phyloP scores from a whole-genome alignment of 495 filamentous ascomycete species.

The Talaromyces nanjingensis region DNA sequence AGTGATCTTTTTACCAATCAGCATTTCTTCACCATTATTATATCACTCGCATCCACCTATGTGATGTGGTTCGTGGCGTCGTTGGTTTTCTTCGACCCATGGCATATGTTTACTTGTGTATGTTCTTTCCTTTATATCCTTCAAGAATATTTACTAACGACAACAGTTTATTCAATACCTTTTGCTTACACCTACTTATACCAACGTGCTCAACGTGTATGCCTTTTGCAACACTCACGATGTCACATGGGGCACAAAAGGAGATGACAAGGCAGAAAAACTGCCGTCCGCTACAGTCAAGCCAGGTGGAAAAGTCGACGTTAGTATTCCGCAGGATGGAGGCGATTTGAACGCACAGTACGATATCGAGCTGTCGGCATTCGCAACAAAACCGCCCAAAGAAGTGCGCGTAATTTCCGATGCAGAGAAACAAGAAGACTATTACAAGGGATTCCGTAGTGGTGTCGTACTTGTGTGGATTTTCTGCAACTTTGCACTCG shows the following conservation, averaged over 20 bases:
- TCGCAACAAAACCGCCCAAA: slow-evolving; percentile 62
- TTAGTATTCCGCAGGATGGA: slow-evolving; percentile 83
- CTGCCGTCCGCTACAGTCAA: slow-evolving; percentile 76
- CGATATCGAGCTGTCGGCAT: slow-evolving; percentile 73
- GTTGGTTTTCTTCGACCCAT: slow-evolving; percentile 95
- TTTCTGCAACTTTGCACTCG: slow-evolving; percentile 87
- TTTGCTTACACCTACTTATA: slow-evolving; percentile 87
- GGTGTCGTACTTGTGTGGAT: slow-evolving; percentile 93
- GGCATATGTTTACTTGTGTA: slow-evolving; percentile 93
- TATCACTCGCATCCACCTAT: slow-evolving; percentile 88
- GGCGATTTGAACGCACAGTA: slow-evolving; percentile 89
- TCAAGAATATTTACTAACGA: slow-evolving; percentile 11
- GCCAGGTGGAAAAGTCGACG: slow-evolving; percentile 86
- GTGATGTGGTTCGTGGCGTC: slow-evolving; percentile 89
- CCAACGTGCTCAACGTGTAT: slow-evolving; percentile 96
- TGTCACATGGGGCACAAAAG: slow-evolving; percentile 95
- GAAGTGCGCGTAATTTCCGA: slow-evolving; percentile 54
- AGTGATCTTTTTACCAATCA: slow-evolving; percentile 72
- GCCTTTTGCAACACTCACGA: slow-evolving; percentile 98
- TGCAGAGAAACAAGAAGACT: slow-evolving; percentile 87
- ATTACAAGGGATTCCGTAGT: slow-evolving; percentile 93
- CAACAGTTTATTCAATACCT: slow-evolving; percentile 85
- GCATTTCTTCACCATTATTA: slow-evolving; percentile 87
- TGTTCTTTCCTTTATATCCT: slow-evolving; percentile 12
- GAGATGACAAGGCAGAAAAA: slow-evolving; percentile 83